Percentiles rank a stretch among this genome's conserved stretches.
Evolutionary conservation across 768 basidiomycete genomes (phyloP).

Genomic region (Tylopilus cervinicoccineus): DNA sequence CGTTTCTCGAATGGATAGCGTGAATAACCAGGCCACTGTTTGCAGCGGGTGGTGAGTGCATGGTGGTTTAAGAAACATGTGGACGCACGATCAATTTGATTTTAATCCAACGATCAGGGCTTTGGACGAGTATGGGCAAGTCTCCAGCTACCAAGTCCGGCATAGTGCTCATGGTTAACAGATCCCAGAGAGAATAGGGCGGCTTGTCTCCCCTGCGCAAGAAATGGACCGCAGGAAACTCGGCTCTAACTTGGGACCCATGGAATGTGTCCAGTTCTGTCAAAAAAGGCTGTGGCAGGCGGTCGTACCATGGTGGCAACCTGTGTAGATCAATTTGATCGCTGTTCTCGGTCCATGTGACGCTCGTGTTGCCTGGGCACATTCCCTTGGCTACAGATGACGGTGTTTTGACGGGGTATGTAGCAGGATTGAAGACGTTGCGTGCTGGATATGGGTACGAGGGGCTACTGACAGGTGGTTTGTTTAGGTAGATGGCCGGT

Average conservation of each 20-base stretch:
- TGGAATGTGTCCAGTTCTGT: conserved; percentile 11
- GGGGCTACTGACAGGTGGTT: conserved; percentile 16
- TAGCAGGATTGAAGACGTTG: conserved; percentile 24
- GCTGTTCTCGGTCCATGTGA: not conserved
- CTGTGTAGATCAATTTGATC: not conserved
- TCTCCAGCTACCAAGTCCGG: conserved; percentile 23
- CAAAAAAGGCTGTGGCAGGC: conserved; percentile 20
- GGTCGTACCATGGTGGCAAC: conserved; percentile 6
- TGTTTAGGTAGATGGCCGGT: conserved; percentile 15
- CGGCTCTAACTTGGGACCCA: conserved; percentile 12
- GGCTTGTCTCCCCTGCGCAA: conserved; percentile 18
- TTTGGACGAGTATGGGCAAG: conserved; percentile 18
- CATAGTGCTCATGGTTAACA: conserved; percentile 20
- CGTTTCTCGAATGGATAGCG: conserved; percentile 36
- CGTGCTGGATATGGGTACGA: conserved; percentile 29
- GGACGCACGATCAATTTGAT: conserved; percentile 33
- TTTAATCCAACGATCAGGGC: conserved; percentile 30
- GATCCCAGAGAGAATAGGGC: conserved; percentile 27
- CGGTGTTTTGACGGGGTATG: conserved; percentile 12
- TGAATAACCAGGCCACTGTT: conserved; percentile 49
- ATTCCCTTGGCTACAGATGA: conserved; percentile 8
- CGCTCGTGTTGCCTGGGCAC: not conserved
- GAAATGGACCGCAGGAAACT: conserved; percentile 32
- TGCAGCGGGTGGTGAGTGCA: not conserved
- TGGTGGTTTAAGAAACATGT: not conserved